Evolutionary conservation across 1,284 basidiomycete species (phyloP).

Genomic region (Phenoliferia sp.): DNA sequence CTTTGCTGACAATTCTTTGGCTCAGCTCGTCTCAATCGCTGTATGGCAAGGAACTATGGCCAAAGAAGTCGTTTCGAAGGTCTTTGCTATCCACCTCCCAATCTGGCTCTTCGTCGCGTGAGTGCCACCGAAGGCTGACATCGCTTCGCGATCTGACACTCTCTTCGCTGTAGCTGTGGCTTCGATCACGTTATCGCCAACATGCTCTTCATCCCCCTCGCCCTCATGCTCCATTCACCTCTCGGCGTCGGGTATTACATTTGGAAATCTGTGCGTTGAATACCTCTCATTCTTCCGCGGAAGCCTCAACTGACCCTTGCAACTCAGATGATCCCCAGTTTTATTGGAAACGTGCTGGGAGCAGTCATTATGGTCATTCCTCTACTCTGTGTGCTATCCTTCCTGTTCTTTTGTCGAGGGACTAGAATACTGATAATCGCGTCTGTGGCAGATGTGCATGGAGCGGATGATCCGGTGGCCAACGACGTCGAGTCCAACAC

Average conservation of each 20-base stretch:
- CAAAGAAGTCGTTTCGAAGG: constrained; percentile 63
- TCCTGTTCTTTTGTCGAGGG: too few species aligned
- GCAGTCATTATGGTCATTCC: constrained; percentile 60
- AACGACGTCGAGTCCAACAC: too few species aligned
- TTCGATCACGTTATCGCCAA: constrained; percentile 18
- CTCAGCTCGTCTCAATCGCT: constrained; percentile 62
- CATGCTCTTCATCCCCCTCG: constrained; percentile 52
- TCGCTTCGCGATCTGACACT: constrained; percentile 58
- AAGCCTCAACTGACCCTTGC: too few species aligned
- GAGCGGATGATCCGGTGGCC: too few species aligned
- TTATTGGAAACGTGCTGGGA: constrained; percentile 65
- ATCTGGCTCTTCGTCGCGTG: constrained; percentile 65
- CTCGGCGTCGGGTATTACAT: constrained; percentile 61
- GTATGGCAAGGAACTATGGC: constrained; percentile 74
- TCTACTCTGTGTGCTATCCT: background rate
- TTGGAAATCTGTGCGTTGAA: constrained; percentile 47
- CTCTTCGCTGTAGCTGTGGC: constrained; percentile 48
- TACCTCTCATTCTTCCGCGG: background rate
- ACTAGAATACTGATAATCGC: too few species aligned
- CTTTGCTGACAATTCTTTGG: background rate
- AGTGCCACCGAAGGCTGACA: background rate
- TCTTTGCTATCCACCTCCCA: constrained; percentile 67
- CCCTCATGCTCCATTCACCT: constrained; percentile 39
- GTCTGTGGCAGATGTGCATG: too few species aligned
- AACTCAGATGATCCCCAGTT: constrained; percentile 58